Evolutionary conservation across 2,329 filamentous ascomycete genomes (phyloP), one percentile per base, ranked within the genome.

Genomic region (Hymenoscyphus infarciens): DNA sequence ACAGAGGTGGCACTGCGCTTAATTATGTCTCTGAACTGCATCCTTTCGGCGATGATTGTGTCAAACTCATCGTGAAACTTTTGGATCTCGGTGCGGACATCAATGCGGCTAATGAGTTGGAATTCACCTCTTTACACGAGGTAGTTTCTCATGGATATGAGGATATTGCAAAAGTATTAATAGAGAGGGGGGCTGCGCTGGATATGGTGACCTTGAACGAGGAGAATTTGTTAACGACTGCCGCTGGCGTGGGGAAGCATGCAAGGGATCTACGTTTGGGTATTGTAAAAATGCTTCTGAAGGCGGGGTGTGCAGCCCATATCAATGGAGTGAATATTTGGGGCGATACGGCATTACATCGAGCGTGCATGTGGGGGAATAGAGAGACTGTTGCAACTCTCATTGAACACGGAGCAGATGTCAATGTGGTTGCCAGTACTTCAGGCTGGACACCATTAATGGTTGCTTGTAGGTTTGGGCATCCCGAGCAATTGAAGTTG

Each of bases 391-490:
- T 35, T 35, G 33, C 33, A 35, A 15, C 10, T 35, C 33, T 35
- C 8, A 2, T 60, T 27, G 27, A 53, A 7, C 31, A 33, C 16
- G 45, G 58, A 5, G 58, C 57, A n/a, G 57, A 59, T 39, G 56
- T 39, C 15, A 57, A 57, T 25, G 3, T 25, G 11, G 7, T 10
- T 25, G 15, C 19, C 16, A 15, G 19, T 8, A 10, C 33, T 11
- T n/a, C 15, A 33, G 38, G 42, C 27, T 56, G 35, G 52, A 70
- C 61, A 27, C 60, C 68, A 29, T 66, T 71, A 15, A 65, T 42
- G 71, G 56, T 63, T 68, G 63, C 62, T 33, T 61, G 70, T 33
- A 55, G 68, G 31, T 60, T 58, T 52, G 70, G 71, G 16, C 54
- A 73, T 7, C 68, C 76, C 8, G 15, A 22, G 3, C 33, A 35